A percentile compares a stretch with the other conserved stretches of the same genome.
These are phyloP conservation scores for Trametes cingulata DNA, from an alignment of 768 basidiomycete genomes.

Conservation along the genomic window DNA sequence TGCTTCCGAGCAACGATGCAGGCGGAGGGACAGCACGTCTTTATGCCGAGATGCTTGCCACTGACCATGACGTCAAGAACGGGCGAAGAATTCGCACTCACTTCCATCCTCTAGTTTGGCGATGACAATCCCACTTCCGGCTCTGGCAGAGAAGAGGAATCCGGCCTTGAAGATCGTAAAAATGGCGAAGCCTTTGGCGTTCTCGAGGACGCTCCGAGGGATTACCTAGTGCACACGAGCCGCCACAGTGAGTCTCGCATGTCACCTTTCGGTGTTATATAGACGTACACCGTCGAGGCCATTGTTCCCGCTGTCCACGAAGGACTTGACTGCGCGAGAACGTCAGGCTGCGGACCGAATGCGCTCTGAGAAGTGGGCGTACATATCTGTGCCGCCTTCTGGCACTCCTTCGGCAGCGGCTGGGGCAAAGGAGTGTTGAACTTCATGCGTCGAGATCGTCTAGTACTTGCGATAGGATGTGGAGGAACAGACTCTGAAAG, in stretches of 20 bases:
- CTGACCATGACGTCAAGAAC: neutral
- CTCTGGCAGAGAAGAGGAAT: constrained; percentile 73
- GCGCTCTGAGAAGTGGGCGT: constrained; percentile 27
- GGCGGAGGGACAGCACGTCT: neutral
- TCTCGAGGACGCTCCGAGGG: constrained; percentile 53
- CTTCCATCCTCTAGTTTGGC: constrained; percentile 79
- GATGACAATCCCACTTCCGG: constrained; percentile 87
- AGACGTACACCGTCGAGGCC: constrained; percentile 74
- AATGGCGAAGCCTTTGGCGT: constrained; percentile 81
- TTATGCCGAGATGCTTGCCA: neutral
- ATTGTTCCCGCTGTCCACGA: constrained; percentile 78
- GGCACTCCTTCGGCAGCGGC: constrained; percentile 78
- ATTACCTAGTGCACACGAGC: constrained; percentile 43
- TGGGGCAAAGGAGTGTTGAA: constrained; percentile 53
- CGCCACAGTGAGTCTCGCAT: neutral
- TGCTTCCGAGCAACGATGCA: neutral
- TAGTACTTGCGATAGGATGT: neutral
- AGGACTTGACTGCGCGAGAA: constrained; percentile 65
- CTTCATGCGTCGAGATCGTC: constrained; percentile 40
- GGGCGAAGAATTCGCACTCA: constrained; percentile 42
- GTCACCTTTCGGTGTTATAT: constrained; percentile 8
- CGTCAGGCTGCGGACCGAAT: constrained; percentile 10
- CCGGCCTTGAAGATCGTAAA: constrained; percentile 81
- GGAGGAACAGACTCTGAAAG: neutral
- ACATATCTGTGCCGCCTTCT: constrained; percentile 89